Conservation (phyloP, 2,329 filamentous ascomycete genomes). For the Trichoderma gracile region DNA sequence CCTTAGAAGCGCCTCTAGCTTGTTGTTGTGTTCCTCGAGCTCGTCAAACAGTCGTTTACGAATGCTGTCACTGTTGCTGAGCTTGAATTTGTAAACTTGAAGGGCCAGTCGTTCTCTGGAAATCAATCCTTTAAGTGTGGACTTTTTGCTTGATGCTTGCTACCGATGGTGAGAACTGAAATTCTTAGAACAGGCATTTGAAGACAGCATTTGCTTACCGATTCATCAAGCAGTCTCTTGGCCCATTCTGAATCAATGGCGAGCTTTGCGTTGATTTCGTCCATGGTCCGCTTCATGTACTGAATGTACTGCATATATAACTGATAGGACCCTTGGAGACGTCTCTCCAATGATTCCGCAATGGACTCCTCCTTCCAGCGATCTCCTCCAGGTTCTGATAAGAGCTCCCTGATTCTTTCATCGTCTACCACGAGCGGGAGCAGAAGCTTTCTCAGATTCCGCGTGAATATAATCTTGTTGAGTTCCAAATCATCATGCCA, state of each 20-base stretch:
- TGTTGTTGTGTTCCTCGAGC: slow-evolving; percentile 30
- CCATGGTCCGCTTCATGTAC: slow-evolving; percentile 25
- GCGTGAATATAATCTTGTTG: neutral
- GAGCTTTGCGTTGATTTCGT: slow-evolving; percentile 30
- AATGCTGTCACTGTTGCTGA: slow-evolving; percentile 29
- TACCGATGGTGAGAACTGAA: no score
- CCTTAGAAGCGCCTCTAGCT: slow-evolving; percentile 30
- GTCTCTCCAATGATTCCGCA: slow-evolving; percentile 23
- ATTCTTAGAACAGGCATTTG: no score
- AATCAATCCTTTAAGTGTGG: neutral
- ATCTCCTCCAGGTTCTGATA: slow-evolving; percentile 24
- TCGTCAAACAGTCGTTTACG: slow-evolving; percentile 31
- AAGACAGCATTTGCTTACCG: slow-evolving; percentile 17
- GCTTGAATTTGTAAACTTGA: slow-evolving; percentile 30
- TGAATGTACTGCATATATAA: slow-evolving; percentile 28
- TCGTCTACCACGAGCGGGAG: neutral
- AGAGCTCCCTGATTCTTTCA: neutral
- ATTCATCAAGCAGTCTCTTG: slow-evolving; percentile 21
- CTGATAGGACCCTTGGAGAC: slow-evolving; percentile 29
- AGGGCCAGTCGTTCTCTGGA: neutral
- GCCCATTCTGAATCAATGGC: slow-evolving; percentile 26
- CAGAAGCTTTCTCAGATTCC: neutral
- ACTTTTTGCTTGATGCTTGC: no score
- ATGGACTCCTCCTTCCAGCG: slow-evolving; percentile 29
- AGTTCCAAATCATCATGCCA: neutral